phyloP scores from a whole-genome alignment of 441 rosid species.

The Pelargonium cotyledonis region DNA sequence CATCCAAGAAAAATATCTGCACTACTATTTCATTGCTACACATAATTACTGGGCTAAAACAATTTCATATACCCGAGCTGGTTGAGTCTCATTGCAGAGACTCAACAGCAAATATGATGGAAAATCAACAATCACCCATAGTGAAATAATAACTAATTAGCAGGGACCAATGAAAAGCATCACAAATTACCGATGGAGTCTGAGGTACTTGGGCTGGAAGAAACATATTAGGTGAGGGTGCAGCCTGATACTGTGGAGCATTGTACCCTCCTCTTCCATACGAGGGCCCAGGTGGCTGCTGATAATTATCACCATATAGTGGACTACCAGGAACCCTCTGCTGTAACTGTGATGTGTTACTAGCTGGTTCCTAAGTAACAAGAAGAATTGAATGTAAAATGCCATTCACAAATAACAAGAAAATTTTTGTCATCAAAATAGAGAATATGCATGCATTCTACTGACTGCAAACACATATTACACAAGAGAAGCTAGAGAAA shows the following conservation, averaged over 20 bases:
- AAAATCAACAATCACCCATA: neutral
- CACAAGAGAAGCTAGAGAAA: conserved; percentile 10
- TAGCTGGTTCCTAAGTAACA: conserved; percentile 33
- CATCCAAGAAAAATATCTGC: neutral
- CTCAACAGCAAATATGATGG: neutral
- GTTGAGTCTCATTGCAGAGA: neutral
- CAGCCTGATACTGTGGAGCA: conserved; percentile 49
- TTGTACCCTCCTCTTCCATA: conserved; percentile 41
- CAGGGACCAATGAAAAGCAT: neutral
- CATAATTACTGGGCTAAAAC: neutral
- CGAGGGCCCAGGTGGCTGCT: conserved; percentile 38
- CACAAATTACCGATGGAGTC: conserved; percentile 46
- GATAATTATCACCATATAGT: conserved; percentile 51
- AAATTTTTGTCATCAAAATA: neutral
- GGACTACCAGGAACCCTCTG: conserved; percentile 42
- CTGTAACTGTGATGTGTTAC: conserved; percentile 29
- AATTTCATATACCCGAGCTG: neutral
- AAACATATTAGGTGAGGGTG: conserved; percentile 39
- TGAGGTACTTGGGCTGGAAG: conserved; percentile 59
- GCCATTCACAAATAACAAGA: conserved; percentile 16
- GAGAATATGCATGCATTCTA: neutral
- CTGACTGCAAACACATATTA: neutral
- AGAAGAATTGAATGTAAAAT: conserved; percentile 1
- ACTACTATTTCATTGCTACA: neutral
- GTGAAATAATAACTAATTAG: neutral